Percentiles rank a stretch among this genome's conserved stretches.
Conservation (phyloP, 2,329 filamentous ascomycete species). For the Leptographium radiaticola region DNA sequence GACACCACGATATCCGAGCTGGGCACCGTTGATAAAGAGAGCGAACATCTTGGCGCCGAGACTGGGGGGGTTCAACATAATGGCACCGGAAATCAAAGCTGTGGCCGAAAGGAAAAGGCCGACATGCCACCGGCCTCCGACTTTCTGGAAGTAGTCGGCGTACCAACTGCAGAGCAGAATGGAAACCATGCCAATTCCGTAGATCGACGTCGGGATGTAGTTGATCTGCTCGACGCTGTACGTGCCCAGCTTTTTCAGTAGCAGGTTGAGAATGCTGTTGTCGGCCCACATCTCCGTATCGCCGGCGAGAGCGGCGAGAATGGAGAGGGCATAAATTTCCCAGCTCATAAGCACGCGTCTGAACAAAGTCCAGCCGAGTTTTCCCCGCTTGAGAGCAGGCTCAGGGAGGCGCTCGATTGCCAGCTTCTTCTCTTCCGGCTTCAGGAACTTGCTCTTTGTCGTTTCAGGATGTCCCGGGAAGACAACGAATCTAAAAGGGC, state of each 20-base stretch:
- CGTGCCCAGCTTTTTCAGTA: slow-evolving; percentile 16
- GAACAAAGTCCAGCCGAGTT: not conserved
- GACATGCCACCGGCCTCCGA: slow-evolving; percentile 28
- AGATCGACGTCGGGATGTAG: slow-evolving; percentile 24
- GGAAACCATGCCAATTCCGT: slow-evolving; percentile 19
- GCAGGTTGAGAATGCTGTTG: slow-evolving; percentile 4
- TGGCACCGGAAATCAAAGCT: slow-evolving; percentile 5
- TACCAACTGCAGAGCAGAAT: slow-evolving; percentile 38
- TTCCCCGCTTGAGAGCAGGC: not conserved
- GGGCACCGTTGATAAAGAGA: slow-evolving; percentile 3
- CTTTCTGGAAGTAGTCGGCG: slow-evolving; percentile 30
- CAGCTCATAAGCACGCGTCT: not conserved
- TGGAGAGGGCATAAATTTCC: slow-evolving; percentile 2
- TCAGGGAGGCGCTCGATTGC: slow-evolving; percentile 2
- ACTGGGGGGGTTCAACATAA: slow-evolving; percentile 3
- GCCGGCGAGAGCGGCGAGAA: not conserved
- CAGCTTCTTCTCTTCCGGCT: not conserved
- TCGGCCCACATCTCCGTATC: slow-evolving; percentile 3
- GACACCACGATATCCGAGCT: not conserved
- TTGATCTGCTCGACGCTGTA: slow-evolving; percentile 32
- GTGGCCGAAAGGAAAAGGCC: slow-evolving; percentile 2
- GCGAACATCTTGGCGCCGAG: slow-evolving; percentile 5
- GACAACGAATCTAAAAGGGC: slow-evolving; percentile 9
- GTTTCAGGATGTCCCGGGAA: slow-evolving; percentile 8
- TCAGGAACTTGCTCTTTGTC: not conserved